Conservation (phyloP, 2,329 filamentous ascomycete species). For the Diaporthe sp. region DNA sequence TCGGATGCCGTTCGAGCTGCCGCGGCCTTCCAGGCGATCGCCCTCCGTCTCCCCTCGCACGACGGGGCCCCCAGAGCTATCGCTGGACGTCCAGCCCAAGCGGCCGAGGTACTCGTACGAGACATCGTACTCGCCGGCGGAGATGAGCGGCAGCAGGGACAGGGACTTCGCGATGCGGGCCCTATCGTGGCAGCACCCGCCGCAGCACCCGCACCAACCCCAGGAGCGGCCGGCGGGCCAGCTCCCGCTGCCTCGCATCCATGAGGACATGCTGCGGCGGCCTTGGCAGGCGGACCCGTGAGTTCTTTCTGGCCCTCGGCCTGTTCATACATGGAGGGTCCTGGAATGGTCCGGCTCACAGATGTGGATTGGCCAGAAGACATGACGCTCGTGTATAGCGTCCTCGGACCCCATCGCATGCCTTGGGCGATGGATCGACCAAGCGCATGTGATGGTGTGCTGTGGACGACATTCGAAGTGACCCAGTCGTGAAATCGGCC, state of each 20-base stretch:
- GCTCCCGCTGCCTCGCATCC: conserved; percentile 62
- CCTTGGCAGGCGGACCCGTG: conserved; percentile 50
- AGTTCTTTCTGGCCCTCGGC: conserved; percentile 45
- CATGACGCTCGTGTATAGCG: conserved; percentile 62
- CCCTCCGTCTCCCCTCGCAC: conserved; percentile 64
- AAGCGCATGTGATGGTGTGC: background rate
- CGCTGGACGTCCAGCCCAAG: conserved; percentile 59
- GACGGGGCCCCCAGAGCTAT: conserved; percentile 51
- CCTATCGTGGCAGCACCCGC: conserved; percentile 28
- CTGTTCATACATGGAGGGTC: background rate
- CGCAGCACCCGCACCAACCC: conserved; percentile 52
- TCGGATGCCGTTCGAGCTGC: conserved; percentile 52
- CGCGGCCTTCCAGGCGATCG: conserved; percentile 58
- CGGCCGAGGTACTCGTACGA: conserved; percentile 64
- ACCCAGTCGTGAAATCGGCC: background rate
- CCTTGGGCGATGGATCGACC: background rate
- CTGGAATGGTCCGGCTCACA: conserved; percentile 1
- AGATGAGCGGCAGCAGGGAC: conserved; percentile 50
- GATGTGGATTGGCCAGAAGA: conserved; percentile 51
- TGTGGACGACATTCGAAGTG: background rate
- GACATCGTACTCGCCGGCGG: conserved; percentile 53
- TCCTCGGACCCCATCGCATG: conserved; percentile 53
- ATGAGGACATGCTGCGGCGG: conserved; percentile 63
- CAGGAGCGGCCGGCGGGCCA: conserved; percentile 53
- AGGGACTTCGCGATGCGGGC: conserved; percentile 49